Base-by-base conservation (phyloP, 768 basidiomycete species). In the Xerocomellus intermedius region DNA sequence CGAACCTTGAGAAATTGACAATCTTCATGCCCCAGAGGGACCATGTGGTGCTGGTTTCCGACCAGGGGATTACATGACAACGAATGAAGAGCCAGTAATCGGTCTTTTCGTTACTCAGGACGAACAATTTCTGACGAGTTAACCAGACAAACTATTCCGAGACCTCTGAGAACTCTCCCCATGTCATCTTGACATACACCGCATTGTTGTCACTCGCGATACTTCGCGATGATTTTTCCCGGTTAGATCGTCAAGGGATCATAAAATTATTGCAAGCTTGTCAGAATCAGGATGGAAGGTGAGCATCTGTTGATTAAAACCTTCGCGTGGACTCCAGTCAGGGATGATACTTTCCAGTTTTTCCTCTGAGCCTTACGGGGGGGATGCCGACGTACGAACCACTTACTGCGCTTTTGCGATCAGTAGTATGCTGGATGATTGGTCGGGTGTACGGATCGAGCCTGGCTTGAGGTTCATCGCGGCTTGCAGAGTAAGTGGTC, bases 181-280 rank as follows among this genome's bases (percentile, higher is more conserved):
- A 98, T 69, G 75, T 98, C 16, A 92, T 97, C 51, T 91, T 94
- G 81, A 94, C 95, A 8, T 99, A 98, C 65, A 92, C 94, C 1
- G 92, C 94, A 0, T 68, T 99, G 12, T 73, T 97, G 5, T 81
- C 83, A 0, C 85, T 99, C 12, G 83, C 88, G 0, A 87, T 97
- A 57, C 79, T 99, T 24, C 81, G 89, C n/a, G 96, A 97, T 64
- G 85, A 91, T 60, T 87, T 95, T 63, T 70, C 80, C 33, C 75
- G 74, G 51, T 74, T 99, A 22, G 82, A 98, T 63, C 79, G 86
- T 28, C 37, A 71, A 16, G 91, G 87, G 0, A 72, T 98, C n/a
- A 58, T 84, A 14, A 66, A 62, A 19, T 87, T 96, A 57, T 64
- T 99, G 8, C 75, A 76, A 19, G 69, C 82, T 14, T 94, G 91